Evolutionary conservation across 129 eudicot species (phyloP).

Genomic region (carrot (Daucus carota)): DNA sequence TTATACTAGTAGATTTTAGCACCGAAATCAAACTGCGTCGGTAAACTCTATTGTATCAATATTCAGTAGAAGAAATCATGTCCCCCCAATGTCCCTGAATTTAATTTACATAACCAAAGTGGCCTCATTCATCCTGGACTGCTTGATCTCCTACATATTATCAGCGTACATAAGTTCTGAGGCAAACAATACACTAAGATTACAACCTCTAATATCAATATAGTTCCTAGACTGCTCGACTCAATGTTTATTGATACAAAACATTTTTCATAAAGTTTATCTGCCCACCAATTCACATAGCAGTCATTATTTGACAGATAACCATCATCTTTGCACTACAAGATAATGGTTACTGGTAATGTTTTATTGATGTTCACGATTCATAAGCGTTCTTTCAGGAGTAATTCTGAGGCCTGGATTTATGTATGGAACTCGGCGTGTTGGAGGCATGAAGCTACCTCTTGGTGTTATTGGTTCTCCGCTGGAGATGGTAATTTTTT

Average conservation of each 20-base stretch:
- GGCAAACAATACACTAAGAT: neutral
- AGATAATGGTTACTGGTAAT: constrained; percentile 2
- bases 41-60: neutral
- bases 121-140: neutral
- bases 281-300: neutral
- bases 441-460: constrained; percentile 88
- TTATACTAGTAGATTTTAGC: too few species aligned
- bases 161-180: neutral
- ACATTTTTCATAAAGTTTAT: neutral
- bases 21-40: neutral
- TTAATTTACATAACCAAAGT: neutral
- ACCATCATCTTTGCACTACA: neutral
- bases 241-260: neutral
- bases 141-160: neutral
- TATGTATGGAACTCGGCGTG: constrained; percentile 85
- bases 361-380: neutral
- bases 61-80: neutral
- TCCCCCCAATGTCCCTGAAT: neutral
- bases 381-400: constrained; percentile 35
- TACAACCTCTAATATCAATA: neutral
- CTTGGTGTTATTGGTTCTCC: constrained; percentile 96
- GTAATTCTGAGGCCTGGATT: constrained; percentile 94
- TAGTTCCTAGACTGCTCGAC: neutral
- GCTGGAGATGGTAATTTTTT: constrained; percentile 61
- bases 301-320: neutral